Evolutionary conservation across 805 yeast species (phyloP), one percentile per base, ranked within the genome.

Genomic region (Lipomyces sp.): DNA sequence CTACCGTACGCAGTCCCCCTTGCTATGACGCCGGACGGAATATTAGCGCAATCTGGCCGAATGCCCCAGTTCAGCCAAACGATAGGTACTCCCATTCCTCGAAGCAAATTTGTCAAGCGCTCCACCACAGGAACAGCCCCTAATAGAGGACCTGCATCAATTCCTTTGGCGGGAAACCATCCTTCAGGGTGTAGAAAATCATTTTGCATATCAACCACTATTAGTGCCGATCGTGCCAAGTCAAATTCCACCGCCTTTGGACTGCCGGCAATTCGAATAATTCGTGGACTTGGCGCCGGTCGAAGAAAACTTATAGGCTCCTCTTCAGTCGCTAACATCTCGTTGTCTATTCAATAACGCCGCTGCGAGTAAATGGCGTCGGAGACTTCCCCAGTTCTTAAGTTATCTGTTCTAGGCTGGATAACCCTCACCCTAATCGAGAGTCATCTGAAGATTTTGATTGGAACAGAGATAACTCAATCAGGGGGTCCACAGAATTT

Each of bases 171-270:
- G 3, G 66, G 66, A 51, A 66, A 66, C 70, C 70, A 66, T 11
- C 70, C 70, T 30, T 67, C 69, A 1, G 66, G 63, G 37, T 65
- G 69, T 24, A 67, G 24, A 48, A 67, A 67, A 58, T 66, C 70
- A 48, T 67, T 67, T 53, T 67, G 70, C 70, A 67, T 67, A 60
- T 67, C 70, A 24, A 67, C 64, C n/a, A 67, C 66, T 29, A 67
- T 50, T 18, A 67, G 53, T 5, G 70, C 70, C 7, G 70, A 42
- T 4, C 65, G 57, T 18, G 65, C 30, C 48, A 65, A 56, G 50
- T 64, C 70, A 34, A 67, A 34, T 42, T 65, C 58, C 24, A 67
- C 65, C 3, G 62, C 33, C 51, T 57, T 50, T 13, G 69, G 67
- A 13, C 56, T 48, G 18, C 63, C 67, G 24, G 42, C 37, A n/a